Evolutionary conservation across 768 basidiomycete species (phyloP), one percentile per base, ranked within the genome.

Genomic region (Leccinum boreale): DNA sequence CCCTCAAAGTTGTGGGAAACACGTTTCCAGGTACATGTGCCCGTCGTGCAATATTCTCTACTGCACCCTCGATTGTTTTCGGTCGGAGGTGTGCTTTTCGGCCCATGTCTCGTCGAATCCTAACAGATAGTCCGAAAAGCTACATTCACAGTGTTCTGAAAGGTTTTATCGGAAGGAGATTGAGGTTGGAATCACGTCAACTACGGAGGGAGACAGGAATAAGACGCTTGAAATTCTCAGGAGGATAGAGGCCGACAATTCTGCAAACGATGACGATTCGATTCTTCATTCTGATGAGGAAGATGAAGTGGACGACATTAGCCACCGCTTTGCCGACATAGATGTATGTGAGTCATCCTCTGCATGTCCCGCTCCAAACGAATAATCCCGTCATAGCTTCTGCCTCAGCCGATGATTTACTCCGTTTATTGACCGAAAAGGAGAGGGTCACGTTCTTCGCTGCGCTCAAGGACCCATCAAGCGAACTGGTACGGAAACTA

Each of bases 21-120:
- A 90, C 64, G 80, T 89, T 62, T 82, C 89, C 17, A 86, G 85
- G 66, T 94, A 94, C 71, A 86, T 85, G 1, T 94, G 92, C 62
- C 88, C 92, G 23, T 78, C 78, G 31, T 94, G 92, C 74, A 93
- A 93, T 65, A 74, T 87, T 26, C 81, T 81, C 0, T 94, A 94
- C 65, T 94, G 92, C 73, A 89, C 89, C 26, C 70, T 93, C 29
- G 74, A 76, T 11, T 94, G 92, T 73, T 94, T 91, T 74, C 84
- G 86, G 46, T 87, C 87, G 28, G 76, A 83, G 73, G 89, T 88
- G 71, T 59, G 81, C 69, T 28, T 56, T 55, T 19, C 6, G 8
- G 42, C 45, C 51, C 52, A 17, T 35, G 8, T 52, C n/a, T 42
- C 17, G 2, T 11, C 21, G 53, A 10, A 4, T 3, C 36, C 54